Evolutionary conservation across 1,284 basidiomycete genomes (phyloP).

Genomic region (Neonothopanus nambi): DNA sequence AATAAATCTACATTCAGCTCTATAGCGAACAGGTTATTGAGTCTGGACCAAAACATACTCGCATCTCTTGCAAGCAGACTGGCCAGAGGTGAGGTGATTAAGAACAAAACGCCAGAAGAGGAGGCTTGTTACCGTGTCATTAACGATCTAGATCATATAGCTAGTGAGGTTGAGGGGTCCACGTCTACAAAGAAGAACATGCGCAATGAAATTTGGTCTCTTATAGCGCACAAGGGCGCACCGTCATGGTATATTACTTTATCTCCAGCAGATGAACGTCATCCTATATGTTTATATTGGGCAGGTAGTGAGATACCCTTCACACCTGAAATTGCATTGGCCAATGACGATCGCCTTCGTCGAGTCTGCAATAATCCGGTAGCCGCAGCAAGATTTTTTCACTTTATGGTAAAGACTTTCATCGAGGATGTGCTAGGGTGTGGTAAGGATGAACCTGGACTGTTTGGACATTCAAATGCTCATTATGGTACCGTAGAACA

Average conservation of each 20-base stretch:
- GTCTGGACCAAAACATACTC: constrained; percentile 26
- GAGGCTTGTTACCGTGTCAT: constrained; percentile 35
- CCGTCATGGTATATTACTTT: constrained; percentile 32
- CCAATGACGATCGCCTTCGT: constrained; percentile 11
- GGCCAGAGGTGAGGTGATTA: constrained; percentile 25
- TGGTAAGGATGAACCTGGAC: constrained; percentile 22
- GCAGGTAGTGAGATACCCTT: constrained; percentile 21
- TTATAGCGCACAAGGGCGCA: constrained; percentile 28
- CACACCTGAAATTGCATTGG: neutral
- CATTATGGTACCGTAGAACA: constrained; percentile 39
- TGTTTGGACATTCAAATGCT: constrained; percentile 27
- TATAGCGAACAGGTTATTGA: constrained; percentile 27
- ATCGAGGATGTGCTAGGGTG: constrained; percentile 15
- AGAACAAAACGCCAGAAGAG: constrained; percentile 31
- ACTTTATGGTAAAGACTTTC: constrained; percentile 26
- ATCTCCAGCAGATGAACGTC: constrained; percentile 23
- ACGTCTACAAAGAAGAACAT: constrained; percentile 33
- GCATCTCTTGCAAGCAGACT: constrained; percentile 22
- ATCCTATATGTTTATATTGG: constrained; percentile 29
- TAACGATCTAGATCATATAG: constrained; percentile 34
- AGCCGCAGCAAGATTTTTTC: constrained; percentile 24
- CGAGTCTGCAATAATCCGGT: constrained; percentile 27
- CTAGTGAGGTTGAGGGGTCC: constrained; percentile 34
- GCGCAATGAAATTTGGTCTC: constrained; percentile 38
- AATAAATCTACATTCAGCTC: constrained; percentile 25